A percentile compares a stretch with the other conserved stretches of the same genome.
phyloP scores from a whole-genome alignment of 2,329 filamentous ascomycete species.

The Blastomyces parvus region DNA sequence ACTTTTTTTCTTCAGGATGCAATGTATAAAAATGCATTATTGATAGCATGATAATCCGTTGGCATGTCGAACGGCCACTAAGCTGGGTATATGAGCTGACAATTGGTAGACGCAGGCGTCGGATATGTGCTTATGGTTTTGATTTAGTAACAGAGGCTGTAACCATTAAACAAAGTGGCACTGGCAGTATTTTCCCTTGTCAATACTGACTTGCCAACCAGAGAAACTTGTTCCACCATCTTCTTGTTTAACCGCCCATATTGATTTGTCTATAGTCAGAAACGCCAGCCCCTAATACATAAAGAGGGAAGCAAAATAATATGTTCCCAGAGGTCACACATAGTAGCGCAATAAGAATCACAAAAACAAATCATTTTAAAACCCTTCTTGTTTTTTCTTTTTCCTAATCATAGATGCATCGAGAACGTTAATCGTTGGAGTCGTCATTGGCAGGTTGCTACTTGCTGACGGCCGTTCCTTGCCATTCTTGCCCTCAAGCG shows the following conservation, averaged over 20 bases:
- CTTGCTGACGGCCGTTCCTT: conserved; percentile 13
- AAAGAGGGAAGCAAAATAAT: not conserved
- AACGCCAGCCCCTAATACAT: not conserved
- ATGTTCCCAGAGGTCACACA: not conserved
- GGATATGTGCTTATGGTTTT: not conserved
- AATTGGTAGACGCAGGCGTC: not conserved
- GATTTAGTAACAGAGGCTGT: not conserved
- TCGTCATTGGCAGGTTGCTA: conserved; percentile 8
- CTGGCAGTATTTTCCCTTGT: not conserved
- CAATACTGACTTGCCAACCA: not conserved
- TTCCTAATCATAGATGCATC: conserved; percentile 31
- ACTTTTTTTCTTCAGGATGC: not conserved
- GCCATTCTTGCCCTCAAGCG: not conserved
- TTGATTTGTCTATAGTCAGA: not conserved
- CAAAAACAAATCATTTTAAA: not conserved
- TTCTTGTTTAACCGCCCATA: not conserved
- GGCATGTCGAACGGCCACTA: not conserved
- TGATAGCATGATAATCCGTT: not conserved
- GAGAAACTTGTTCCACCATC: not conserved
- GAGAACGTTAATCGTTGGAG: conserved; percentile 30
- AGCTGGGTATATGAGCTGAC: not conserved
- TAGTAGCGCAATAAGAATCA: not conserved
- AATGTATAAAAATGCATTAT: not conserved
- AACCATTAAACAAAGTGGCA: not conserved
- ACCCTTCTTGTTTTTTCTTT: conserved; percentile 28